A percentile compares a stretch with the other conserved stretches of the same genome.
Conservation (phyloP, 2,329 filamentous ascomycete genomes). For the Monosporascus ibericus region DNA sequence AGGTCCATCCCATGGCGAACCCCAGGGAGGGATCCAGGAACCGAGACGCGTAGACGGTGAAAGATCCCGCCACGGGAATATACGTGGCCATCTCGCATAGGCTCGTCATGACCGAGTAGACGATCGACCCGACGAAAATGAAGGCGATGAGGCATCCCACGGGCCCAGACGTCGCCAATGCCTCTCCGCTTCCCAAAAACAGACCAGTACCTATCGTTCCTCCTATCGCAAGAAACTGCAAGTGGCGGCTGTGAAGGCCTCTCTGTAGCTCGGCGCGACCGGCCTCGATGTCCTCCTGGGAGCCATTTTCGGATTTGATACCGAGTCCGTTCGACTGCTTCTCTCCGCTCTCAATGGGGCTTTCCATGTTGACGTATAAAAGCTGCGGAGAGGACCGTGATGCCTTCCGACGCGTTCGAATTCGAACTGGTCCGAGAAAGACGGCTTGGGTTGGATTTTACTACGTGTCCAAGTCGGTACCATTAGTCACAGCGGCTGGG, state of each 20-base stretch:
- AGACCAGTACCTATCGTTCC: conserved; percentile 69
- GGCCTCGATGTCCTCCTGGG: conserved; percentile 20
- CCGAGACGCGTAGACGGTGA: conserved; percentile 68
- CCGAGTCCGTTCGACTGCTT: no score
- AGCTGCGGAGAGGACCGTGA: no score
- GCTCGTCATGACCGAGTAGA: conserved; percentile 69
- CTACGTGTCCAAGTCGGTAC: no score
- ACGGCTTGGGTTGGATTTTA: no score
- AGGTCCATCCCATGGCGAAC: conserved; percentile 77
- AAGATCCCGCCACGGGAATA: conserved; percentile 70
- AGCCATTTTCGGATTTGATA: not conserved
- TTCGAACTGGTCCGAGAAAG: no score
- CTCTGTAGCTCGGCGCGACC: conserved; percentile 26
- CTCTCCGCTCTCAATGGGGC: no score
- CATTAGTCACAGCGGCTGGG: no score
- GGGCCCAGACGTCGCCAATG: conserved; percentile 58
- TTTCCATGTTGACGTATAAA: no score
- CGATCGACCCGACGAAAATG: conserved; percentile 62
- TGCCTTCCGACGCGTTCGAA: no score
- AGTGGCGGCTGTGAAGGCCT: conserved; percentile 25
- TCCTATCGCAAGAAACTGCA: conserved; percentile 32
- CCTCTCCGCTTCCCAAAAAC: conserved; percentile 61
- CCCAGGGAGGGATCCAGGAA: conserved; percentile 65
- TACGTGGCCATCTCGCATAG: conserved; percentile 71
- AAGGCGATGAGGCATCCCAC: conserved; percentile 63